Base-by-base conservation (phyloP, 805 yeast genomes). In the Candida palmyrensis region DNA sequence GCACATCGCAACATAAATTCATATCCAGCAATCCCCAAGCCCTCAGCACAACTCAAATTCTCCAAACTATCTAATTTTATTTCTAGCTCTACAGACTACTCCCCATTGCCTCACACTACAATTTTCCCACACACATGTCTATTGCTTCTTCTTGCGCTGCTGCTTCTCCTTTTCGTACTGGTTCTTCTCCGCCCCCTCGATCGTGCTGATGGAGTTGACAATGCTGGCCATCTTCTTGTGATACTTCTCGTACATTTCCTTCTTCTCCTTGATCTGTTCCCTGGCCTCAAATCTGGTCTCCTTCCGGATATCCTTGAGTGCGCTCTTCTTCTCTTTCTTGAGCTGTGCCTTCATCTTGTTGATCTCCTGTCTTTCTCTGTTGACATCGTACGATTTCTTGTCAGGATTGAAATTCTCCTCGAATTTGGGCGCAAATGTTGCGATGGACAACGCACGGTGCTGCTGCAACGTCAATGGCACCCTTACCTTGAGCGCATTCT, bases 321-420 rank as follows among this genome's bases (percentile, higher is more conserved):
- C 81, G 46, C 80, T 75, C 65, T 92, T 92, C 55, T 81, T 78
- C 62, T 92, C 98, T 60, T 88, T 83, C 78, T 92, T 92, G 59
- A 88, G 64, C 62, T 84, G 86, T 14, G 82, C 79, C 60, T 75
- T 77, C 67, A 90, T 74, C 70, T 92, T 92, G 55, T 71, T 73
- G 46, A 85, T 62, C 58, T 92, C 97, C 45, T 79, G 85, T 59
- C 92, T 73, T 39, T 82, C 79, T 45, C 79, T 71, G 55, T 89
- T 83, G 33, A 82, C 74, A 56, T 90, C 96, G 57, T 87, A 83
- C 6, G 94, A 84, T 64, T 85, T 89, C 75, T 79, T 85, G 53
- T 87, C 96, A 36, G 96, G 96, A 63, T 89, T 90, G 75, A 81
- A 92, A 68, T 88, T 87, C 51, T 87, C 97, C 62, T 90, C 97